Base-by-base conservation (phyloP, 192 early-diverging fungal species). In the Linnemannia zychae region DNA sequence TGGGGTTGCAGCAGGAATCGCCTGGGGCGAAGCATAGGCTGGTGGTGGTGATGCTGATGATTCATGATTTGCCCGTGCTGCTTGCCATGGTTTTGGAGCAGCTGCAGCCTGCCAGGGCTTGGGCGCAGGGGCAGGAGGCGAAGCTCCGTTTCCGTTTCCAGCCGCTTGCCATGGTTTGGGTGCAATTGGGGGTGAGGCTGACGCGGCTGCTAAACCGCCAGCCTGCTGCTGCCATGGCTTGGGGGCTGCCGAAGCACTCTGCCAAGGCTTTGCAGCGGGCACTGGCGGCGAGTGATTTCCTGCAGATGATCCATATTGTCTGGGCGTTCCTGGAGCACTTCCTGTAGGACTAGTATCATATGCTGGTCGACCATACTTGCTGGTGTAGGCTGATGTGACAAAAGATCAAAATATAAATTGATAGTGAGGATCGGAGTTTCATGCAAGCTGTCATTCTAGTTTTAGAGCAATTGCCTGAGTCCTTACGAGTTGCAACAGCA, bases 241-340 rank as follows among this genome's bases (percentile, higher is more conserved):
- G 38, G 78, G 47, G 6, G 65, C 57, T 22, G 77, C 40, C n/a
- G 68, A 38, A 22, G 75, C 36, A 13, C 72, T 63, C 33, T 82
- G 81, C 81, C 81, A 82, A 46, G 81, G 75, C 75, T 82, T 82
- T 52, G 72, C 52, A 76, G 83, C 77, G 13, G 77, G 66, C 46
- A 72, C 71, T 67, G 81, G 81, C 20, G 81, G 76, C 24, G 81
- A 83, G 18, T 40, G 52, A 36, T 48, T 33, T 34, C 31, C 40
- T 4, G 40, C 49, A 0, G 81, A 65, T 38, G 63, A 24, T 75
- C 75, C 81, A 73, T 76, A 82, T 18, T 57, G 12, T 3, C 74
- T 70, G 6, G 80, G 68, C 24, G 68, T 71, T 24, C 57, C 74
- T 38, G 52, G 74, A 11, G 74, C 48, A 50, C 74, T 72, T 71